Percentiles rank a stretch among this genome's conserved stretches.
Evolutionary conservation across 306 rosid species (phyloP).

Genomic region (Rosa persica): DNA sequence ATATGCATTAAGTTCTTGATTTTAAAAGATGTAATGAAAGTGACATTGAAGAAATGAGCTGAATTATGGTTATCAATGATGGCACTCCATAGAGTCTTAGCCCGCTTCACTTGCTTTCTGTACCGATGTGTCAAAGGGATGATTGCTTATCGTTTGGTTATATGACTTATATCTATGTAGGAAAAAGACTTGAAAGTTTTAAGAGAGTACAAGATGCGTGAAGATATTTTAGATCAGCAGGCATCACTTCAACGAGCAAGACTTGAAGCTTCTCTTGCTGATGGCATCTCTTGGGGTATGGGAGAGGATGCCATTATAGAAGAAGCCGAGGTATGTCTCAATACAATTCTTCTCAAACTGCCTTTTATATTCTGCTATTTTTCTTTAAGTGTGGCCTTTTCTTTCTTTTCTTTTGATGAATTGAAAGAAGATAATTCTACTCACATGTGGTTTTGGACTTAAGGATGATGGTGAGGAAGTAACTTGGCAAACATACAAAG

Average conservation of each 20-base stretch:
- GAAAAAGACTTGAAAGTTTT: constrained; percentile 56
- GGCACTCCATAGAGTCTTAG: background rate
- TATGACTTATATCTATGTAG: constrained; percentile 34
- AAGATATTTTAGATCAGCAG: constrained; percentile 65
- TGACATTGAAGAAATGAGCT: background rate
- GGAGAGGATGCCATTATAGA: constrained; percentile 88
- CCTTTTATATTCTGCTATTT: background rate
- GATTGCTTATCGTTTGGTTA: constrained; percentile 5
- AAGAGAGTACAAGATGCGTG: constrained; percentile 63
- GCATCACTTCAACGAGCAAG: constrained; percentile 93
- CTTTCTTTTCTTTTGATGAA: background rate
- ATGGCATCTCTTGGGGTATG: constrained; percentile 98
- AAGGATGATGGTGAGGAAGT: constrained; percentile 88
- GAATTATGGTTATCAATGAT: background rate
- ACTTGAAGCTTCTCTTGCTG: constrained; percentile 70
- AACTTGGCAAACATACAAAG: constrained; percentile 95
- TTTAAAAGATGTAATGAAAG: background rate
- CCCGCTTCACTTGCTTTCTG: background rate
- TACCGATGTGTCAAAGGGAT: background rate
- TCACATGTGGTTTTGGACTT: constrained; percentile 25
- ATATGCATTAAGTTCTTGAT: background rate
- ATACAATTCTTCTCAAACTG: constrained; percentile 16
- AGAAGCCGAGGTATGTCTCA: constrained; percentile 73
- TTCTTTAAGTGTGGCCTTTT: background rate
- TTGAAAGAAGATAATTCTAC: background rate